Evolutionary conservation across 2,329 filamentous ascomycete species (phyloP).

Genomic region (Aspergillus transmontanensis): DNA sequence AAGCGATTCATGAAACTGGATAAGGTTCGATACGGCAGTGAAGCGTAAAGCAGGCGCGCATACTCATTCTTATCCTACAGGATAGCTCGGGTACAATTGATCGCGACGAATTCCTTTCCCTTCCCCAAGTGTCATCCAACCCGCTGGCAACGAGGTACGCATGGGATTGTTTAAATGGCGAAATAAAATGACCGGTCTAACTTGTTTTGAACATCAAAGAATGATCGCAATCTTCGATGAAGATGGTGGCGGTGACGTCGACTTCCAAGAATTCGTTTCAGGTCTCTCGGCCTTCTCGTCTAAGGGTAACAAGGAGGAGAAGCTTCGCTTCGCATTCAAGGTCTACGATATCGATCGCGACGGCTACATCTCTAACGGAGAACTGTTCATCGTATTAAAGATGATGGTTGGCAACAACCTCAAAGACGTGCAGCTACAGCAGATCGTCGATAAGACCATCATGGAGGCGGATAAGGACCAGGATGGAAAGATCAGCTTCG

Average conservation of each 20-base stretch:
- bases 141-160: constrained; percentile 86
- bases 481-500: constrained; percentile 98
- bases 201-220: constrained; percentile 48
- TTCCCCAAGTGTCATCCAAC: constrained; percentile 97
- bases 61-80: constrained; percentile 50
- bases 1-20: constrained; percentile 99
- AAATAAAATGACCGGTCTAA: neutral
- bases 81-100: constrained; percentile 98
- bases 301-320: constrained; percentile 99
- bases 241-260: constrained; percentile 94
- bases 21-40: constrained; percentile 63
- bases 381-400: constrained; percentile 98
- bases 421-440: constrained; percentile 98
- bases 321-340: constrained; percentile 96
- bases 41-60: too few species aligned
- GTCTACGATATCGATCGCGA: constrained; percentile 99
- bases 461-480: constrained; percentile 98
- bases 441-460: constrained; percentile 99
- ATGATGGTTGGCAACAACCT: constrained; percentile 99
- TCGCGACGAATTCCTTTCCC: constrained; percentile 94
- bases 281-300: constrained; percentile 93
- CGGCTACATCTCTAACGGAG: constrained; percentile 97
- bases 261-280: constrained; percentile 98
- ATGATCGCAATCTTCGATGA: constrained; percentile 99
- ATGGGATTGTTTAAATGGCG: too few species aligned